Conservation (phyloP, 179 eudicot genomes). For the Heliamphora pulchella region DNA sequence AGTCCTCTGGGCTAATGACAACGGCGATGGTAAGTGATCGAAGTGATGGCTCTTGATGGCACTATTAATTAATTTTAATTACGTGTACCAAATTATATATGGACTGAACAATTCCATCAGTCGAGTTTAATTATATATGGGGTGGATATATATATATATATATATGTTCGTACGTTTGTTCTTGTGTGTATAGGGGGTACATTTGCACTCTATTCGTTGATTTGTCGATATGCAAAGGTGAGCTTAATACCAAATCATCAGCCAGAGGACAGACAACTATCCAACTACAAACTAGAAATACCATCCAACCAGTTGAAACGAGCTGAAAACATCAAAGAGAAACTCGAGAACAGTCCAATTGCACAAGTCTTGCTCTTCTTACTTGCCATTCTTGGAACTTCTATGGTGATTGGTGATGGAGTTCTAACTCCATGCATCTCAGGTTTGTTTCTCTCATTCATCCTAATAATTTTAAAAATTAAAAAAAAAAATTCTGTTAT, state of each 20-base stretch:
- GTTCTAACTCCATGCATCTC: conserved; percentile 51
- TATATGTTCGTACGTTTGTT: no score
- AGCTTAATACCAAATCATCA: conserved; percentile 47
- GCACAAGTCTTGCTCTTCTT: conserved; percentile 37
- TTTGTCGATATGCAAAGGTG: conserved; percentile 50
- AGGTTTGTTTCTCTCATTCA: conserved; percentile 18
- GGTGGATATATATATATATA: no score
- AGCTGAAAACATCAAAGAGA: conserved; percentile 30
- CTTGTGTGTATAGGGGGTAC: conserved; percentile 40
- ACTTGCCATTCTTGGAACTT: conserved; percentile 43
- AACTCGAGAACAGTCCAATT: conserved; percentile 29
- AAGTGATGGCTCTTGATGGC: no score
- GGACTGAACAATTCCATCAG: no score
- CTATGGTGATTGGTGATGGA: conserved; percentile 65
- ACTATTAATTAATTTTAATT: no score
- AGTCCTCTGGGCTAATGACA: conserved; percentile 48
- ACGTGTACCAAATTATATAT: no score
- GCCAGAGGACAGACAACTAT: conserved; percentile 39
- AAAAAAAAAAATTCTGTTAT: not conserved
- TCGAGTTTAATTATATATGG: no score
- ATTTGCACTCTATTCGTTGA: conserved; percentile 50
- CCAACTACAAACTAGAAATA: conserved; percentile 28
- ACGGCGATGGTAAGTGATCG: conserved; percentile 42
- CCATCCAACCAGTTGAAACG: conserved; percentile 29
- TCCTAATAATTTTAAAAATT: not conserved